Percentiles rank a stretch among this genome's conserved stretches.
These are phyloP conservation scores for Saccharomyces mikatae DNA, from an alignment of 805 yeast genomes.

Conservation along the genomic window DNA sequence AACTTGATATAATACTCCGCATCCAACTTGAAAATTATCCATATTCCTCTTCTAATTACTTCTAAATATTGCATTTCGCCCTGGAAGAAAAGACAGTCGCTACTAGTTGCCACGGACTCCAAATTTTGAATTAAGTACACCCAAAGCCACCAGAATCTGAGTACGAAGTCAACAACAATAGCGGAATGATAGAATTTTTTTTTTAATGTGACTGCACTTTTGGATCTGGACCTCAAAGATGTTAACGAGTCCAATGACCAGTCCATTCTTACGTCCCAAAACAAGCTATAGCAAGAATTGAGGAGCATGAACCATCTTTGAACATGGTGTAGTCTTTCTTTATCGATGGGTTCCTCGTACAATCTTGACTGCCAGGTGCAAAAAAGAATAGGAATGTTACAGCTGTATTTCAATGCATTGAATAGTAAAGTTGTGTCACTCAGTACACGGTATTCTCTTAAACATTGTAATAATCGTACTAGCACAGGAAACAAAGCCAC, in stretches of 20 bases:
- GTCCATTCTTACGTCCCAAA: constrained; percentile 87
- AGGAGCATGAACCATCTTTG: constrained; percentile 40
- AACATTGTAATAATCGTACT: constrained; percentile 79
- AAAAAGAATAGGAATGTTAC: constrained; percentile 49
- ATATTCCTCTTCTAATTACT: constrained; percentile 73
- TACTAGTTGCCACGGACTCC: constrained; percentile 26
- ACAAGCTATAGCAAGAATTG: constrained; percentile 69
- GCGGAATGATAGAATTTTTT: constrained; percentile 45
- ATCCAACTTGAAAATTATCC: constrained; percentile 83
- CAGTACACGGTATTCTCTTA: constrained; percentile 47
- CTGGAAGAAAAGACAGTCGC: constrained; percentile 52
- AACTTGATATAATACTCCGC: constrained; percentile 44
- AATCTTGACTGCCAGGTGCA: constrained; percentile 26
- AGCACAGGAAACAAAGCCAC: constrained; percentile 50
- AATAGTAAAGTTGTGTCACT: constrained; percentile 48
- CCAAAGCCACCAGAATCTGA: constrained; percentile 73
- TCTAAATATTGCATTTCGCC: constrained; percentile 61
- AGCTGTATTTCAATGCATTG: constrained; percentile 68
- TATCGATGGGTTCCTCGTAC: constrained; percentile 2
- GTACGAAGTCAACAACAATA: constrained; percentile 48
- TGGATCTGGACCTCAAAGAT: constrained; percentile 6
- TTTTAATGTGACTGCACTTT: constrained; percentile 11
- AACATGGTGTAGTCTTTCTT: constrained; percentile 5
- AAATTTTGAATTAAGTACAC: constrained; percentile 31
- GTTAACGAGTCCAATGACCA: constrained; percentile 66